Percentiles rank a stretch among this genome's conserved stretches.
phyloP scores from a whole-genome alignment of 2,329 filamentous ascomycete genomes.

The Immersiporthe knoxdaviesiana region DNA sequence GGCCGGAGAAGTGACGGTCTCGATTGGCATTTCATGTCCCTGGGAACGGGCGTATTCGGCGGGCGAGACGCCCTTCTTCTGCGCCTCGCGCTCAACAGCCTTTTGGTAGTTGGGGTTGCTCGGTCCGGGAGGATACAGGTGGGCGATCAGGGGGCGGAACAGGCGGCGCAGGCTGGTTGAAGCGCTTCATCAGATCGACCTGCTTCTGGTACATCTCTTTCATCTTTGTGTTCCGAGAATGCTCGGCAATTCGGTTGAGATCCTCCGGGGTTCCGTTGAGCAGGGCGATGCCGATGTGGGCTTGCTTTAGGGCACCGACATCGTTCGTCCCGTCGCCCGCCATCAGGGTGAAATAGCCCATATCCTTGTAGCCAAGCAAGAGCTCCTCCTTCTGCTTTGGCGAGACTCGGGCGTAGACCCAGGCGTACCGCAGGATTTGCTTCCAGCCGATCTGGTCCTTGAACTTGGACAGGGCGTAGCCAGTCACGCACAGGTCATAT shows the following conservation, averaged over 20 bases:
- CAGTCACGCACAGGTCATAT: slow-evolving; percentile 95
- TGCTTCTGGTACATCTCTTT: slow-evolving; percentile 99
- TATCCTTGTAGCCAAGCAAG: slow-evolving; percentile 91
- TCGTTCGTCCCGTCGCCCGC: slow-evolving; percentile 98
- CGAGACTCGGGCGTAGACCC: slow-evolving; percentile 98
- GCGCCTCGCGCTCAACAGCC: slow-evolving; percentile 83
- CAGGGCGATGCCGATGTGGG: slow-evolving; percentile 93
- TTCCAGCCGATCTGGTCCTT: slow-evolving; percentile 76
- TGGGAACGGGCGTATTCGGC: slow-evolving; percentile 59
- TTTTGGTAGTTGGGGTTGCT: slow-evolving; percentile 93
- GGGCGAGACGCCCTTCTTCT: slow-evolving; percentile 72
- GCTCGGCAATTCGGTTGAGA: slow-evolving; percentile 87
- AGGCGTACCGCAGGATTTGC: slow-evolving; percentile 82
- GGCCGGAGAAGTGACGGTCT: slow-evolving; percentile 69
- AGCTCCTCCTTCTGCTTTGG: slow-evolving; percentile 99
- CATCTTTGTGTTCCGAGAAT: slow-evolving; percentile 94
- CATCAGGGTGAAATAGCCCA: slow-evolving; percentile 98
- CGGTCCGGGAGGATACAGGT: slow-evolving; percentile 89
- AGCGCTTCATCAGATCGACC: slow-evolving; percentile 84
- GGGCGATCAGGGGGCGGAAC: slow-evolving; percentile 90
- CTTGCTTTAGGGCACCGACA: slow-evolving; percentile 95
- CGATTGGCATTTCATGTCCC: slow-evolving; percentile 54
- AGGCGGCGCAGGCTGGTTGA: slow-evolving; percentile 92
- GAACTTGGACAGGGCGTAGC: slow-evolving; percentile 90
- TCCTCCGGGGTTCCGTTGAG: slow-evolving; percentile 94